Evolutionary conservation across 768 basidiomycete species (phyloP), one percentile per base, ranked within the genome.

Genomic region (Tricholoma terreum): DNA sequence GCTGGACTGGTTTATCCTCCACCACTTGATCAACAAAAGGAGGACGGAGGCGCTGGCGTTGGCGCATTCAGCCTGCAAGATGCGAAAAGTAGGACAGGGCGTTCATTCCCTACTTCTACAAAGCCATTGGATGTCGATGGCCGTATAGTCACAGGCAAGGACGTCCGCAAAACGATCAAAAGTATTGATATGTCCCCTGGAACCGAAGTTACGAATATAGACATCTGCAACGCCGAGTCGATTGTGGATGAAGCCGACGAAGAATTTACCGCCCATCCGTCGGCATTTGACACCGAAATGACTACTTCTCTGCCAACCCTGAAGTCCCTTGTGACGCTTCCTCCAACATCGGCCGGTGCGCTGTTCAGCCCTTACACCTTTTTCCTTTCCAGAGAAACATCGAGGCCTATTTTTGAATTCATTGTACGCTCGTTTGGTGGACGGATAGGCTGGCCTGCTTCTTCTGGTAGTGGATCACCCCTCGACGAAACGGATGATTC

Each of bases 1-100:
- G 82, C 82, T 35, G 91, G 91, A 60, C 80, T 98, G 49, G 85
- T 93, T 24, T 99, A 99, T 68, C 97, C 97, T n/a, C 96, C 97
- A 0, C 90, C 92, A 11, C 69, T 97, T 58, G 94, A 99, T 68
- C 65, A 72, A 31, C 81, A 79, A 61, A 91, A 91, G 66, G 92
- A 96, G 64, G 95, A 95, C 66, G 78, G 77, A 50, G 90, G 82
- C 12, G 94, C 94, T 15, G 93, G 94, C 6, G 83, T 98, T 35
- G 93, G 91, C 48, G 95, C 96, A 3, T 90, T 95, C 71, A 83
- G 75, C 61, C 76, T 99, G 24, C 81, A 90, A 75, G 78, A 81
- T 61, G 70, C 69, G n/a, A 61, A 69, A 24, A 68, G 63, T 31
- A 34, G 65, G 15, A 56, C 69, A 31, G 36, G 68, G 22, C 54